Conservation (phyloP, 1,284 basidiomycete genomes). For the Ceratobasidium sp. region DNA sequence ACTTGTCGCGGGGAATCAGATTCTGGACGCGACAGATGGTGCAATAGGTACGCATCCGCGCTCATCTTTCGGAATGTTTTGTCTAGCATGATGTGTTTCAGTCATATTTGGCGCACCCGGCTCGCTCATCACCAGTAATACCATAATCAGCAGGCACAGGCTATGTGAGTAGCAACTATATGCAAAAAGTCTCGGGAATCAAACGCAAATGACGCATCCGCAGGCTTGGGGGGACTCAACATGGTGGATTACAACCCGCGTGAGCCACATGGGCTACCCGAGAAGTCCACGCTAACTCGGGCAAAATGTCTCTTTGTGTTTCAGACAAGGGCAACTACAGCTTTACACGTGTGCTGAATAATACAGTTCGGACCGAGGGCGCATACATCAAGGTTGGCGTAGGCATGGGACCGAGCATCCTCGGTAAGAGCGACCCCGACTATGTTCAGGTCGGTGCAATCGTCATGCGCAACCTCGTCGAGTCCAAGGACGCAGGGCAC, state of each 20-base stretch:
- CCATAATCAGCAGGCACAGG: constrained; percentile 49
- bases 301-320: neutral
- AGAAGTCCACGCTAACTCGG: neutral
- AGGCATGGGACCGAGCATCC: constrained; percentile 49
- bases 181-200: neutral
- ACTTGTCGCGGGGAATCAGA: constrained; percentile 50
- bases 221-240: constrained; percentile 50
- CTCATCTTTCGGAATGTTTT: constrained; percentile 4
- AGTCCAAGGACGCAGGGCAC: constrained; percentile 19
- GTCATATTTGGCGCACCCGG: constrained; percentile 51
- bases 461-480: constrained; percentile 48
- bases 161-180: constrained; percentile 28
- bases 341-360: constrained; percentile 50
- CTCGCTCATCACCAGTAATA: constrained; percentile 51
- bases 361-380: constrained; percentile 50
- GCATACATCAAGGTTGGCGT: constrained; percentile 50
- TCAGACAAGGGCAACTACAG: constrained; percentile 50
- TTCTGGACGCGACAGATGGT: constrained; percentile 51
- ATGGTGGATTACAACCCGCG: constrained; percentile 51
- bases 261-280: constrained; percentile 37
- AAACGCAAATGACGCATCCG: neutral
- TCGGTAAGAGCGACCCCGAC: constrained; percentile 45
- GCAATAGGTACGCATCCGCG: constrained; percentile 45
- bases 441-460: constrained; percentile 48
- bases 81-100: constrained; percentile 4